Evolutionary conservation across 1,284 basidiomycete genomes (phyloP), one percentile per base, ranked within the genome.

Genomic region (Papiliotrema terrestris): DNA sequence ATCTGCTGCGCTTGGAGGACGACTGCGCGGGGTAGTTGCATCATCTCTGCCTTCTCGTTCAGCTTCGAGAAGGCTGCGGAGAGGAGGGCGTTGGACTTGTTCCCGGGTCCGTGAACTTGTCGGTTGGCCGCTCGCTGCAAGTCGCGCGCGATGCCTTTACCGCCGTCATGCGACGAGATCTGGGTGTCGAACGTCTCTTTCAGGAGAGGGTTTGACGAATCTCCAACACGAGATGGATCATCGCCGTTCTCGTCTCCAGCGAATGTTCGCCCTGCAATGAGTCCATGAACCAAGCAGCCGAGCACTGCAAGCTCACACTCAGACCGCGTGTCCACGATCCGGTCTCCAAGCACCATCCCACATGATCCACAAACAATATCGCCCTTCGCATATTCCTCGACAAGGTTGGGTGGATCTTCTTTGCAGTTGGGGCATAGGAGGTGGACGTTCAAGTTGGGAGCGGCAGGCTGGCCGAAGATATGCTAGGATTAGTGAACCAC

Each of bases 221-320:
- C 92, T 80, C 96, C 96, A 63, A 99, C 96, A 89, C 96, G 96
- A 66, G 95, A 98, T 55, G 95, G 95, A 75, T 98, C 96, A 75
- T 98, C 96, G 22, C 73, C 73, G 58, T 95, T 94, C 79, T 98
- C 95, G 75, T 99, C 93, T 68, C 93, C 96, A 64, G 96, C 96
- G 77, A 99, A 99, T 55, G 96, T 98, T 80, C 89, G 82, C 88
- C 71, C 73, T 75, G 53, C 41, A 48, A 59, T 61, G 47, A 66
- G 56, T 35, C 14, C 41, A 29, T 17, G 35, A 35, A 22, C 41
- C 1, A 19, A 13, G 17, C 42, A 29, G 37, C 14, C 14, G 6
- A 38, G n/a, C 14, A 32, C 29, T 23, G 0, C 2, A 4, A 29
- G 75, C 80, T 74, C 54, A 80, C 91, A 99, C 86, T 99, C 96